Base-by-base conservation (phyloP, 768 basidiomycete species). In the Suillus clintonianus region DNA sequence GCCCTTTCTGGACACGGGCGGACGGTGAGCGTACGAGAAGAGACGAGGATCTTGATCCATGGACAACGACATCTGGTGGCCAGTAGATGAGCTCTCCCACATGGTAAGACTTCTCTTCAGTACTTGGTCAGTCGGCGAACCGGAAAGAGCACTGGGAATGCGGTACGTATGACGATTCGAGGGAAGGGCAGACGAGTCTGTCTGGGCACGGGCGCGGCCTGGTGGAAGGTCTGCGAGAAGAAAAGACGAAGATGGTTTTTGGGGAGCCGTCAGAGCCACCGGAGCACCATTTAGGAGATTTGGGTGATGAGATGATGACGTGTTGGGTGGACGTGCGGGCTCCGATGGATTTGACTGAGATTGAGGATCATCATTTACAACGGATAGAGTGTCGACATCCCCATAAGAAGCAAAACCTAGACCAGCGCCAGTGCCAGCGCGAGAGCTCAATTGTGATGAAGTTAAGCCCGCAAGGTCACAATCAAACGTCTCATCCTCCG, bases 401-500 rank as follows among this genome's bases (percentile, higher is more conserved):
- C 51, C 30, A 32, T 19, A 32, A 8, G 73, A 68, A n/a, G 57
- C 54, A 62, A 84, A 77, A 10, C 81, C 82, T 51, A 85, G 79
- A n/a, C 77, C 80, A 17, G 82, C 81, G 62, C 79, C 82, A 5
- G 79, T 79, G 32, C 82, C 84, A 50, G 80, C 78, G 47, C 85
- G 84, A 43, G 83, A 82, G 65, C 81, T 81, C 43, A 81, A 78
- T 67, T 84, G 84, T 7, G 86, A 83, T 9, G 73, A 36, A 37
- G 83, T 80, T 22, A 87, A 72, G 19, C 84, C 82, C 34, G 82
- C 82, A 45, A 89, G 77, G 62, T 89, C 88, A 45, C 78, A 80
- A 66, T 88, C 86, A 5, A 84, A 82, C 32, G 77, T 76, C 60
- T 89, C 88, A 59, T 72, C 70, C 43, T 89, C 89, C 7, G 81